Evolutionary conservation across 257 asterid genomes (phyloP).

Genomic region (Knoxia roxburghii): DNA sequence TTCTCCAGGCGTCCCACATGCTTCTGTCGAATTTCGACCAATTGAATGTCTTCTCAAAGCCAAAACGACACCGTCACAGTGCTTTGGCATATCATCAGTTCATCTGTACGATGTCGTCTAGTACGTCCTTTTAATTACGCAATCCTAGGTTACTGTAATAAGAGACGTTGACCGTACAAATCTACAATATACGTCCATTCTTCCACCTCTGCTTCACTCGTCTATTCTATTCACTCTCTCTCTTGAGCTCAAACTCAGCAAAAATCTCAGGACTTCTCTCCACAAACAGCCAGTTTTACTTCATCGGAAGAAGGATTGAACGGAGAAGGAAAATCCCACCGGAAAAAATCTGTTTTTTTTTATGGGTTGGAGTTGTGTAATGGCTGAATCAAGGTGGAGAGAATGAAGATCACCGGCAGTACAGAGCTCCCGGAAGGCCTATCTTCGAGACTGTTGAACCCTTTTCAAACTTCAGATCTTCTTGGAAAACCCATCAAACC

Average conservation of each 20-base stretch:
- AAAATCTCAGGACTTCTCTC: constrained; percentile 13
- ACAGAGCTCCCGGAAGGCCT: constrained; percentile 18
- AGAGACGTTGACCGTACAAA: constrained; percentile 43
- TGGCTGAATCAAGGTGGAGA: constrained; percentile 33
- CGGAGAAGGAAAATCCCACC: background rate
- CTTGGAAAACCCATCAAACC: constrained; percentile 19
- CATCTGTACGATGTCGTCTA: background rate
- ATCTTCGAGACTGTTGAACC: constrained; percentile 13
- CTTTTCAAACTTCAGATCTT: constrained; percentile 38
- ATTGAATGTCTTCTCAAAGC: no score
- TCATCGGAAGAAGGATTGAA: background rate
- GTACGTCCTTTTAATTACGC: background rate
- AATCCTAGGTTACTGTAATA: constrained; percentile 21
- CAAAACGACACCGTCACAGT: background rate
- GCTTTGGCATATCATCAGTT: background rate
- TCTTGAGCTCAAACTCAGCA: background rate
- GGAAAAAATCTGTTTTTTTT: background rate
- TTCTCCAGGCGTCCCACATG: no score
- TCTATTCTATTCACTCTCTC: background rate
- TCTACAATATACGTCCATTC: constrained; percentile 8
- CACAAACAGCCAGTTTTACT: background rate
- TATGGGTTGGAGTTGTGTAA: constrained; percentile 12
- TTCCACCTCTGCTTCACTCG: background rate
- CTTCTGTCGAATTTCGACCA: no score
- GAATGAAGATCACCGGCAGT: constrained; percentile 45